Evolutionary conservation across 148 eudicot species (phyloP), one percentile per base, ranked within the genome.

Genomic region (Nepenthes mirabilis): DNA sequence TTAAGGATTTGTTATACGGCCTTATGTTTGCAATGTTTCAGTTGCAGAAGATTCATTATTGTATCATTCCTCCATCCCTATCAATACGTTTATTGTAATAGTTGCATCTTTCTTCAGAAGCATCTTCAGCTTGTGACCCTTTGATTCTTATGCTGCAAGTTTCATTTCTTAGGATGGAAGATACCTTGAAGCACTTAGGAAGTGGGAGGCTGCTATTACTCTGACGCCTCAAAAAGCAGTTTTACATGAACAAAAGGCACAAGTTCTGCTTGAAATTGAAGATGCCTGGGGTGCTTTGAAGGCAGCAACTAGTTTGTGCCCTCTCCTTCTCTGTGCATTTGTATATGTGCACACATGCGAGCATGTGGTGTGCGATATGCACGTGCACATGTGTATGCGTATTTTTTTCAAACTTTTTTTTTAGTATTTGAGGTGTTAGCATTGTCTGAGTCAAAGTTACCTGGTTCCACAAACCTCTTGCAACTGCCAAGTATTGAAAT

Each of bases 181-280:
- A 71, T 89, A 75, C 62, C 77, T 72, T 37, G 90, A 85, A 76
- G 96, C 96, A 45, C 96, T 89, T 77, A 93, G 83, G 14, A 89
- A 81, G 62, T 89, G 96, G 96, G 96, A 88, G 75, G 67, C 84
- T 63, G 91, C 96, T 47, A 79, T 88, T 50, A 85, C 73, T 33
- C 77, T 88, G 78, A 70, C 62, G 82, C 91, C 96, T 37, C 76
- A 79, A 49, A 77, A 76, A 45, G 86, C 91, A 13, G 57, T 75
- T 57, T 55, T 88, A 56, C 96, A 88, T 58, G 96, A 88, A 63
- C 96, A 88, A 64, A 88, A 88, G 75, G 89, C 96, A 72, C 96
- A 88, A 77, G 76, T 88, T 57, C 69, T 88, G 60, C 91, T 88
- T 65, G 96, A 88, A 70, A 57, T 85, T 56, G 96, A 89, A 68